A percentile compares a stretch with the other conserved stretches of the same genome.
Conservation (phyloP, 768 basidiomycete species). For the Phlebiopsis gigantea region DNA sequence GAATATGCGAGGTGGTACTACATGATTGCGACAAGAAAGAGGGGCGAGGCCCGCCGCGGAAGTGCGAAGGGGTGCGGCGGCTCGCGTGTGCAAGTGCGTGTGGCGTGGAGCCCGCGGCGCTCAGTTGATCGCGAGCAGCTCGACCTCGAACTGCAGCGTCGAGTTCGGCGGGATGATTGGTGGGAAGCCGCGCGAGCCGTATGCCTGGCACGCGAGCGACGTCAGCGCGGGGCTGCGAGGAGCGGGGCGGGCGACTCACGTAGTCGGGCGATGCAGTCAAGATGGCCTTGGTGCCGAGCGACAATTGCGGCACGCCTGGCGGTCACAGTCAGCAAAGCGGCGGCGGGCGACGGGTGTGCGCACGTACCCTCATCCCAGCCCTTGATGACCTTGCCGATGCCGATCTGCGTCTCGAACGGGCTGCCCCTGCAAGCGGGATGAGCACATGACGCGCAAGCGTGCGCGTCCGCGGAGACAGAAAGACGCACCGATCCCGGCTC, state of each 20-base stretch:
- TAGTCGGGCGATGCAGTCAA: slow-evolving; percentile 71
- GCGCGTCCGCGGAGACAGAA: slow-evolving; percentile 10
- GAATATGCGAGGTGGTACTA: slow-evolving; percentile 2
- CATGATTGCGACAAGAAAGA: slow-evolving; percentile 3
- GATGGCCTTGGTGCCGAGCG: slow-evolving; percentile 67
- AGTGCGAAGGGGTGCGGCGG: background rate
- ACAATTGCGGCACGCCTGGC: slow-evolving; percentile 71
- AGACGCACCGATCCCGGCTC: slow-evolving; percentile 62
- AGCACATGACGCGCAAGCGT: background rate
- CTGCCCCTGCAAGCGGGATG: slow-evolving; percentile 32
- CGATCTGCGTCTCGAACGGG: slow-evolving; percentile 69
- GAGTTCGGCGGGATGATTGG: slow-evolving; percentile 72
- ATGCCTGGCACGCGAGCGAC: slow-evolving; percentile 57
- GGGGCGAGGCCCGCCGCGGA: background rate
- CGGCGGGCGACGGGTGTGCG: background rate
- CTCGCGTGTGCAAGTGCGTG: background rate
- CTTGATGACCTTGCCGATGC: slow-evolving; percentile 77
- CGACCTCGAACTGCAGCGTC: slow-evolving; percentile 77
- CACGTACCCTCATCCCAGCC: slow-evolving; percentile 86
- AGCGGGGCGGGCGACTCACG: slow-evolving; percentile 40
- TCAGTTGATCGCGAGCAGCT: slow-evolving; percentile 59
- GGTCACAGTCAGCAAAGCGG: slow-evolving; percentile 12
- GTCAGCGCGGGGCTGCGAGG: background rate
- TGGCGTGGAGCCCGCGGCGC: background rate
- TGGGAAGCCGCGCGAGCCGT: slow-evolving; percentile 51